Base-by-base conservation (phyloP, 495 filamentous ascomycete genomes). In the Neurospora sp. region DNA sequence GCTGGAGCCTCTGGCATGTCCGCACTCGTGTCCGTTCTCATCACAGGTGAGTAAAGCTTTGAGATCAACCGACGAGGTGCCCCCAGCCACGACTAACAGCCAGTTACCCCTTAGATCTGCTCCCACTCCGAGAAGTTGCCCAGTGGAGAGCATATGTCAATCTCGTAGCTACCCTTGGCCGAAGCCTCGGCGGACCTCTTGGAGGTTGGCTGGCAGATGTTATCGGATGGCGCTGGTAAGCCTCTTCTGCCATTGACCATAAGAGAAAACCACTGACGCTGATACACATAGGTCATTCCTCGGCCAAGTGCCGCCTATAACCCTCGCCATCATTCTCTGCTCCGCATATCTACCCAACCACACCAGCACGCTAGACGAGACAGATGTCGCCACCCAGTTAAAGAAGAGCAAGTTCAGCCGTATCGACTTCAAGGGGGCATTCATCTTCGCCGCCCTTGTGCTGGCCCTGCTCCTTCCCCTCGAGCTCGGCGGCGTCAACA, bases 141-240 rank as follows among this genome's bases (percentile, higher is more conserved):
- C 80, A 83, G 12, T 93, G 89, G 89, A 83, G 89, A 65, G 86
- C 88, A 10, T 91, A 90, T 77, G 82, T 91, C 31, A 92, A 93
- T 72, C 83, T 91, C 14, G 81, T 88, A 8, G 86, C 87, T 73
- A 91, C 89, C 0, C 81, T 88, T 4, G 90, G 90, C 10, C 85
- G 91, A n/a, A 88, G 86, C 71, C 71, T 89, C 14, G 90, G 91
- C 5, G 90, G 90, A 1, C 89, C 90, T 2, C 41, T 90, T 0
- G 91, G 91, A 1, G 91, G 91, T 0, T 88, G 83, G 74, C 78
- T 93, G 12, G 88, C 89, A 11, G 89, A 93, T 73, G 85, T 86
- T 1, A 84, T 91, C 37, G 89, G 89, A 69, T 92, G 90, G 90
- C 82, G 90, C 77, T 91, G 89, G 89, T 89, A 31, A 72, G 73